Base-by-base conservation (phyloP, 345 rosid genomes). In the Clarkia xantiana region DNA sequence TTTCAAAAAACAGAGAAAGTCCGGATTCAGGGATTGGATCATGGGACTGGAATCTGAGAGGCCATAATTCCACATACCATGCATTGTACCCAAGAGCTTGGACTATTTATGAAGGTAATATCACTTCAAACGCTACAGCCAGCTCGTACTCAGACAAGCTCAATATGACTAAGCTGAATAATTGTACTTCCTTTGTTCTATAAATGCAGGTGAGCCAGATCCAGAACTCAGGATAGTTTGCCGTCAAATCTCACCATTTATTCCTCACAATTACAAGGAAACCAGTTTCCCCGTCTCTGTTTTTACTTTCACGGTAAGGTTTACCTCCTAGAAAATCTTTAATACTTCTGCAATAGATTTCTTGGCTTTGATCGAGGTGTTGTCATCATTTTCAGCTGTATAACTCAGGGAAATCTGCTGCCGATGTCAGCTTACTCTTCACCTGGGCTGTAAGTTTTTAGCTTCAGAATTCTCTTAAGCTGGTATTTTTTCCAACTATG, bases 31-130 rank as follows among this genome's bases (percentile, higher is more conserved):
- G 98, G 51, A 79, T 91, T 59, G 70, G 66, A 59, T 83, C 87
- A 0, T 91, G 96, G 98, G 96, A 86, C 62, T 91, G 98, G 98
- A 76, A 86, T 65, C 67, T 91, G 64, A 75, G 74, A 45, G 94
- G 94, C 29, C 53, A 81, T 52, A 74, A 65, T 49, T 76, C 94
- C 57, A 91, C 86, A 51, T 91, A 86, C 62, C 94, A 91, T 73
- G 98, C 94, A 58, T 68, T 91, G 59, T 86, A 76, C 62, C 96
- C 98, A 9, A 84, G 98, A 76, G 79, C 98, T 29, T 91, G 98
- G 96, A 91, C 96, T 8, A 66, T 73, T 16, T 78, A 84, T 62
- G 96, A 86, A 15, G 96, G 98, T 91, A 81, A 69, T 59, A n/a
- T 42, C 42, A 19, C 52, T 43, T 18, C 14, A 40, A 55, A 19